These are phyloP conservation scores for Tardiomyces depauwii DNA, from an alignment of 1,139 yeast species.

Conservation along the genomic window DNA sequence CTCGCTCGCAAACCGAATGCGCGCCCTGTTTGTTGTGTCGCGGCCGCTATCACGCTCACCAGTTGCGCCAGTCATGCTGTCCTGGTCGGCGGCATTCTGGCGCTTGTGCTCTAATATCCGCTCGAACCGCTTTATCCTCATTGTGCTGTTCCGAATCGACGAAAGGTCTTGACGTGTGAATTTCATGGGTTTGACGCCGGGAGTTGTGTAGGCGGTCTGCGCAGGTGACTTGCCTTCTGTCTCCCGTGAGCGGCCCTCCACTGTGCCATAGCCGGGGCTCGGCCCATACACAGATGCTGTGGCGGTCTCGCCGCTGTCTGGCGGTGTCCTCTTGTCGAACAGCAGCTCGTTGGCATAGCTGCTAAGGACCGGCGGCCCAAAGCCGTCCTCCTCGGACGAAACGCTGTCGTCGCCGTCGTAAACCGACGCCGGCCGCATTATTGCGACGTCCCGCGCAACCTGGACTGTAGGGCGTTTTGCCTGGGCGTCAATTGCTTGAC, in stretches of 20 bases:
- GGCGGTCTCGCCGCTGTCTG: background rate
- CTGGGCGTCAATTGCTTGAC: background rate
- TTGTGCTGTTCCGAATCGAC: background rate
- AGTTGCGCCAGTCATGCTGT: background rate
- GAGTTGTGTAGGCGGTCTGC: background rate
- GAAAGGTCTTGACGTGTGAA: background rate
- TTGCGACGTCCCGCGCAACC: background rate
- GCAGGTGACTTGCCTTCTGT: background rate
- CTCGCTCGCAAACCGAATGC: background rate
- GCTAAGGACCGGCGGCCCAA: constrained; percentile 56
- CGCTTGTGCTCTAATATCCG: background rate
- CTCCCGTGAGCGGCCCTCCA: too few species aligned
- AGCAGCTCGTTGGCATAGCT: constrained; percentile 39
- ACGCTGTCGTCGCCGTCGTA: constrained; percentile 15
- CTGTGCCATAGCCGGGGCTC: background rate
- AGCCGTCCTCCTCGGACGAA: constrained; percentile 34
- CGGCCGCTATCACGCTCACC: too few species aligned
- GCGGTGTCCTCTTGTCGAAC: constrained; percentile 17
- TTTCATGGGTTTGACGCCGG: background rate
- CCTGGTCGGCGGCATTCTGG: background rate
- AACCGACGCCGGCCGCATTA: constrained; percentile 1
- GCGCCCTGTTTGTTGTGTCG: background rate
- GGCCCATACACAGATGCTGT: background rate
- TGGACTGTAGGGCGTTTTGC: background rate
- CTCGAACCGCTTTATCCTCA: background rate